A percentile compares a stretch with the other conserved stretches of the same genome.
Conservation (phyloP, 148 eudicot species). For the Bassia scoparia region DNA sequence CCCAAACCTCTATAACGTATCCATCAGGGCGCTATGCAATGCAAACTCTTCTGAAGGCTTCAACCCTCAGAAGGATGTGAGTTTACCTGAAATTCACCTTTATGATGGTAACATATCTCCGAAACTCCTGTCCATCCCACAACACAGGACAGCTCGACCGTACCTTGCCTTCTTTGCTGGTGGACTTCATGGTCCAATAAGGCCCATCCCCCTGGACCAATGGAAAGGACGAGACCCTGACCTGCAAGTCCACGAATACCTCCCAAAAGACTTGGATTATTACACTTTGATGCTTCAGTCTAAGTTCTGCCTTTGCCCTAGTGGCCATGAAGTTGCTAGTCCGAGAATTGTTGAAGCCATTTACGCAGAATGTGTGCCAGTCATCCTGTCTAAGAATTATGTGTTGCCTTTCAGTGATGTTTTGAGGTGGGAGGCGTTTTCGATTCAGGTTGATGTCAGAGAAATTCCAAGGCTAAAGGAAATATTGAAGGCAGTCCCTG, state of each 20-base stretch:
- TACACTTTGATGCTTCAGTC: slow-evolving; percentile 35
- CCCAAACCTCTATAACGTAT: slow-evolving; percentile 56
- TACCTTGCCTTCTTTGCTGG: slow-evolving; percentile 46
- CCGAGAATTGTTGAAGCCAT: slow-evolving; percentile 58
- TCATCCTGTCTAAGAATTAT: slow-evolving; percentile 49
- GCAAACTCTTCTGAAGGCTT: slow-evolving; percentile 46
- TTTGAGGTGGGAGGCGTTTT: slow-evolving; percentile 46
- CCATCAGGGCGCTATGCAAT: slow-evolving; percentile 55
- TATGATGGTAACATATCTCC: slow-evolving; percentile 45
- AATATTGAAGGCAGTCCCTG: slow-evolving; percentile 33
- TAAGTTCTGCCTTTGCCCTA: slow-evolving; percentile 55
- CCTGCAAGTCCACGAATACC: slow-evolving; percentile 41
- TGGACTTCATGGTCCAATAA: slow-evolving; percentile 35
- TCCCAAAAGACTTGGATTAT: slow-evolving; percentile 42
- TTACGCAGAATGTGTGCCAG: slow-evolving; percentile 52
- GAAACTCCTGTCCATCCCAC: slow-evolving; percentile 40
- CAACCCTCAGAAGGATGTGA: slow-evolving; percentile 76
- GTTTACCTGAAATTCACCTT: slow-evolving; percentile 74
- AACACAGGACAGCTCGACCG: slow-evolving; percentile 36
- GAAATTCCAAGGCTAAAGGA: slow-evolving; percentile 45
- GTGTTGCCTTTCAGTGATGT: slow-evolving; percentile 52
- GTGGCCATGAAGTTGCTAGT: slow-evolving; percentile 63
- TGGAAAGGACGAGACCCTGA: slow-evolving; percentile 50
- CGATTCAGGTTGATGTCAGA: slow-evolving; percentile 31
- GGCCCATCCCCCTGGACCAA: slow-evolving; percentile 23